Evolutionary conservation across 495 filamentous ascomycete genomes (phyloP), one percentile per base, ranked within the genome.

Genomic region (Xylaria venustula): DNA sequence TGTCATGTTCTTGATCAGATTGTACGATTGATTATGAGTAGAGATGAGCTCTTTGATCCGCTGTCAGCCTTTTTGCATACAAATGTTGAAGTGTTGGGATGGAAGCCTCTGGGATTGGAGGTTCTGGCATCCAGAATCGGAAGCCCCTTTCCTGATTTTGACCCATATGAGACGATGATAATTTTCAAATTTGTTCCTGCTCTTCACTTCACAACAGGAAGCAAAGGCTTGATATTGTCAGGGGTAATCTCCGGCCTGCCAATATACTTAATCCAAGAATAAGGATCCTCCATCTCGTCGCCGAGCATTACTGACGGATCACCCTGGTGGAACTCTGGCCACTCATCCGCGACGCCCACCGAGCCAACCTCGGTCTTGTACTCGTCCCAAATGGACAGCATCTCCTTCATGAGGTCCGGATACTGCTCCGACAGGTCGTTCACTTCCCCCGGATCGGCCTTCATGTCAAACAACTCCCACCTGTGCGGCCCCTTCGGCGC

Each of bases 391-490:
- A 23, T 62, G 14, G 32, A 61, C 37, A 71, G 37, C 54, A 74
- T 51, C 51, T 74, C 68, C 36, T 62, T 56, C 30, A 72, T 30
- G 49, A 63, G 59, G 42, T 69, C 62, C 22, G 69, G 67, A 20
- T 65, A 49, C 17, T 54, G 50, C 36, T 62, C 40, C 8, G 64
- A 59, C 51, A 72, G 41, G 51, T 76, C 63, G 7, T 64, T 58
- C 20, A 52, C 64, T 60, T 77, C 71, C 2, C 73, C 71, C 3
- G 72, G 70, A 58, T 72, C 73, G 7, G 49, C 61, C 37, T 57
- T 59, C n/a, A 71, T 50, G 60, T 70, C 66, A 47, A 73, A 77
- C 44, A 74, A 47, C 41, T 70, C 66, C 34, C 66, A 62, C 41
- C 50, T 47, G 19, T 67, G 53, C 14, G 61, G 54, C 14, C 46